phyloP scores from a whole-genome alignment of 345 rosid genomes.

The Hevea brasiliensis region DNA sequence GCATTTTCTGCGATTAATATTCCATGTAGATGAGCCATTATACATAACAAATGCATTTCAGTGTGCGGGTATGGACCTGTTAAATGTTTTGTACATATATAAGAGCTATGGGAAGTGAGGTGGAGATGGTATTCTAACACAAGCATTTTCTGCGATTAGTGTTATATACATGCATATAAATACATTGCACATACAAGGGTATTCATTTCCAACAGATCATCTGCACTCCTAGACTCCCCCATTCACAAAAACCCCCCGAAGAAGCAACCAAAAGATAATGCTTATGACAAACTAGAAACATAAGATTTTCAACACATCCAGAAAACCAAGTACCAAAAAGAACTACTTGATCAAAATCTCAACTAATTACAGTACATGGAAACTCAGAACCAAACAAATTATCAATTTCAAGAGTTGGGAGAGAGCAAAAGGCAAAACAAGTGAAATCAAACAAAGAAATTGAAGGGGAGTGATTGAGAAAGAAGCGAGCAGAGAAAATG shows the following conservation, averaged over 20 bases:
- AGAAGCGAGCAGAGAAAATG: background rate
- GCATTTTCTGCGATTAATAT: too few species aligned
- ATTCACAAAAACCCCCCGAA: background rate
- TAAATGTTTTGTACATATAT: background rate
- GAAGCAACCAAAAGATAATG: background rate
- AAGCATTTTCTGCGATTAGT: too few species aligned
- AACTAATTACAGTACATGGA: background rate
- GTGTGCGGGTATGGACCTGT: too few species aligned
- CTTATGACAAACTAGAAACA: too few species aligned
- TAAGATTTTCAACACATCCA: background rate
- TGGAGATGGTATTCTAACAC: background rate
- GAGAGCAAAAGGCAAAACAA: background rate
- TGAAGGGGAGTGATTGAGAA: background rate
- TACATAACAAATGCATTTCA: background rate
- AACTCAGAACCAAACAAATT: background rate
- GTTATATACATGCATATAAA: too few species aligned
- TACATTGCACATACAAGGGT: background rate
- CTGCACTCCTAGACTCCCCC: background rate
- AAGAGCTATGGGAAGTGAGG: background rate
- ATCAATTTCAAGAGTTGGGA: background rate
- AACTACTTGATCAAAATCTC: conserved; percentile 4
- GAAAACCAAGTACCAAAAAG: background rate
- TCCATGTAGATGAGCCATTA: background rate
- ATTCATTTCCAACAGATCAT: background rate
- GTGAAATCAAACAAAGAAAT: background rate